Evolutionary conservation across 1,139 yeast species (phyloP), one percentile per base, ranked within the genome.

Genomic region (Wickerhamomyces sp.): DNA sequence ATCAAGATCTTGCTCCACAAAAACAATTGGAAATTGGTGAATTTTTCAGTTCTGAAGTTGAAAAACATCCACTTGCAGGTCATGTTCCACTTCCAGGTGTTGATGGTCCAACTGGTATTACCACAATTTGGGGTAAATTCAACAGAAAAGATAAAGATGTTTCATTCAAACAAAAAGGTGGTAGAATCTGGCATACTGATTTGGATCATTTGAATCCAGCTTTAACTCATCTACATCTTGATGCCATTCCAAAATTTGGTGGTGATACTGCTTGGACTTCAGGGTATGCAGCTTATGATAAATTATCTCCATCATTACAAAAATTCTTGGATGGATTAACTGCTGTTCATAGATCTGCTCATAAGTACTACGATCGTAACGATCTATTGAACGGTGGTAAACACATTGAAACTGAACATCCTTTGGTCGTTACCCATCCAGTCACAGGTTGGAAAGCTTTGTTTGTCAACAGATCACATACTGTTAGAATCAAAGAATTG

Each of bases 51-150:
- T 33, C 33, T 29, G 62, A 64, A 38, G 66, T 69, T 25, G 76
- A 71, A 45, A 60, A 59, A 21, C 77, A 72, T 47, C 71, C 76
- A 9, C 71, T 68, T 44, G 65, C 64, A n/a, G 62, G 66, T 13
- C 43, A 41, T 14, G 68, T 66, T 15, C 41, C 42, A 28, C 23
- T 35, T 16, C 30, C 30, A 13, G 44, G 38, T 21, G 40, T 40
- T 24, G 16, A 26, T 12, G 44, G 42, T 15, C 46, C 61, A 21
- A 60, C 62, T 8, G 82, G 81, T 22, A 57, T 70, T 24, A 57
- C 75, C 17, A 70, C 70, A 7, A 68, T 76, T 42, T 75, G 81
- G 81, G 71, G 67, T 39, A 76, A 73, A 40, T 54, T 49, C 31
- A 39, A 42, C 32, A 37, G 43, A 37, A 42, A 37, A 29, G 40